Conservation (phyloP, 2,329 filamentous ascomycete genomes). For the Paraconiothyrium sp. region DNA sequence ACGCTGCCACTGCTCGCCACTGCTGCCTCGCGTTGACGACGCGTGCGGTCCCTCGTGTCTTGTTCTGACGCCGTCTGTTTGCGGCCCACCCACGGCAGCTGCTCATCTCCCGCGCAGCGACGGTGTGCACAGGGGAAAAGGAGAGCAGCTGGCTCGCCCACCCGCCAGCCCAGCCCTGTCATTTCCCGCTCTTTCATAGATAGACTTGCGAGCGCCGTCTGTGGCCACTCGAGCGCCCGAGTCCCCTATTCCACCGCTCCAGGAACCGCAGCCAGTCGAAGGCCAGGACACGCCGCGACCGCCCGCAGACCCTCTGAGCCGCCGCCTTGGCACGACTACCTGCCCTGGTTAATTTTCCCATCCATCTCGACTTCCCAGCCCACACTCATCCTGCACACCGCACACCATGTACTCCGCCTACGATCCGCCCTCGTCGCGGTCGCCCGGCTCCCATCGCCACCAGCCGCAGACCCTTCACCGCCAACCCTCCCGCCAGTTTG, state of each 20-base stretch:
- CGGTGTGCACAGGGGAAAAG: slow-evolving; percentile 36
- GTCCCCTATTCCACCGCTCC: slow-evolving; percentile 28
- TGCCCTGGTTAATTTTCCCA: slow-evolving; percentile 36
- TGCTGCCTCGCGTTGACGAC: slow-evolving; percentile 9
- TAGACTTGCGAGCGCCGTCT: slow-evolving; percentile 18
- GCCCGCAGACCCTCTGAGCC: slow-evolving; percentile 24
- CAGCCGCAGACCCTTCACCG: slow-evolving; percentile 69
- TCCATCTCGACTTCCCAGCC: slow-evolving; percentile 25
- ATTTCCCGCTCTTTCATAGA: slow-evolving; percentile 30
- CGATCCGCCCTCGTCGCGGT: slow-evolving; percentile 65
- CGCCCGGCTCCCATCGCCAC: slow-evolving; percentile 76
- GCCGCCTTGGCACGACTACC: slow-evolving; percentile 21
- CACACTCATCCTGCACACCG: slow-evolving; percentile 24
- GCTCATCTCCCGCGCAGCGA: slow-evolving; percentile 27
- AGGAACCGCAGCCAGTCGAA: slow-evolving; percentile 15
- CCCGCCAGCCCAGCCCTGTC: slow-evolving; percentile 28
- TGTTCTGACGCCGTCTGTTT: slow-evolving; percentile 26
- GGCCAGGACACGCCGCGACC: slow-evolving; percentile 3
- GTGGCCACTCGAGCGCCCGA: slow-evolving; percentile 20
- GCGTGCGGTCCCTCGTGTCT: slow-evolving; percentile 9
- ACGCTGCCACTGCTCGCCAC: slow-evolving; percentile 6
- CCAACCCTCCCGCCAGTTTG: slow-evolving; percentile 80
- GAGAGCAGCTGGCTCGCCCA: slow-evolving; percentile 36
- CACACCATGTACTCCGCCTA: slow-evolving; percentile 49
- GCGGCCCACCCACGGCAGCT: slow-evolving; percentile 36